Evolutionary conservation across 1,139 yeast species (phyloP).

Genomic region (Meyerozyma carpophila): DNA sequence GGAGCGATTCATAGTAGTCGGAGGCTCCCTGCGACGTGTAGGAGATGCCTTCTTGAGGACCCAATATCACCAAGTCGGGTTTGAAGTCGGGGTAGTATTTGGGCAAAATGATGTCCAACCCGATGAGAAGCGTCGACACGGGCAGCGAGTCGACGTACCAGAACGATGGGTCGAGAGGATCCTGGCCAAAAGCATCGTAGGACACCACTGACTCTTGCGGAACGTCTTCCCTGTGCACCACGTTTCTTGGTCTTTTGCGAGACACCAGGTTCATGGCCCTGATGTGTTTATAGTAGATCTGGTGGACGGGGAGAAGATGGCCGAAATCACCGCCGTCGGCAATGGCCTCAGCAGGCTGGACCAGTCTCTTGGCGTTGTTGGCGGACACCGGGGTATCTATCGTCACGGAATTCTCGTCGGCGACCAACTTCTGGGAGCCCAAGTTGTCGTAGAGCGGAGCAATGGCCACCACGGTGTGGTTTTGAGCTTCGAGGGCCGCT

Average conservation of each 20-base stretch:
- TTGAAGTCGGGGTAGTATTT: constrained; percentile 20
- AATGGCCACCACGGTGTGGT: constrained; percentile 28
- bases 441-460: constrained; percentile 25
- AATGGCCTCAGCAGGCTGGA: neutral
- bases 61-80: constrained; percentile 36
- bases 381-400: neutral
- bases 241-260: constrained; percentile 11
- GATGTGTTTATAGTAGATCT: constrained; percentile 22
- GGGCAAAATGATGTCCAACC: constrained; percentile 30
- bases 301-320: constrained; percentile 29
- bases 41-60: constrained; percentile 32
- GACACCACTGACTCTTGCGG: constrained; percentile 1
- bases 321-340: constrained; percentile 32
- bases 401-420: constrained; percentile 1
- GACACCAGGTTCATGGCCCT: constrained; percentile 9
- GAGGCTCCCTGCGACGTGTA: constrained; percentile 8
- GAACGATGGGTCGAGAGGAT: constrained; percentile 27
- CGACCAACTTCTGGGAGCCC: neutral
- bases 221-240: neutral
- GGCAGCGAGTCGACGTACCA: constrained; percentile 39
- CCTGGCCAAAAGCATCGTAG: constrained; percentile 20
- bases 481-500: constrained; percentile 18
- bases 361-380: constrained; percentile 1
- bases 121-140: constrained; percentile 24
- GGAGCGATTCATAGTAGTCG: constrained; percentile 5